phyloP scores from a whole-genome alignment of 2,329 filamentous ascomycete species.

The Atkinsonella texensis region DNA sequence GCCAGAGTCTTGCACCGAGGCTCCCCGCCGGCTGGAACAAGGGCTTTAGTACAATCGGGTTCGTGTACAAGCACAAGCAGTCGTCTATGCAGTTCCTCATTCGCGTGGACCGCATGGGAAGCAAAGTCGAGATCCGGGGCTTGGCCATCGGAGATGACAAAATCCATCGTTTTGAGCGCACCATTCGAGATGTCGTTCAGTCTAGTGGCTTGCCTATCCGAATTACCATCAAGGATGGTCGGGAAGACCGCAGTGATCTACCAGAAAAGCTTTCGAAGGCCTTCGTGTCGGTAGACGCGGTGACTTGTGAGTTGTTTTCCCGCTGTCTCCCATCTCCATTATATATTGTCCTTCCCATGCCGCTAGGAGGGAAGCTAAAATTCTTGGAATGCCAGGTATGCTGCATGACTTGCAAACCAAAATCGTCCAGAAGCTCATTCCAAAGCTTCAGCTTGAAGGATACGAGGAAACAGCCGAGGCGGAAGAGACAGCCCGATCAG shows the following conservation, averaged over 20 bases:
- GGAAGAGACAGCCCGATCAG: conserved; percentile 28
- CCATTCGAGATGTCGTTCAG: conserved; percentile 60
- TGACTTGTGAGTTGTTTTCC: conserved; percentile 31
- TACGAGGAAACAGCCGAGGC: conserved; percentile 51
- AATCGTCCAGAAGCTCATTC: conserved; percentile 75
- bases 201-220: conserved; percentile 42
- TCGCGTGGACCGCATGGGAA: conserved; percentile 70
- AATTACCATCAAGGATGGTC: conserved; percentile 32
- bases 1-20: conserved; percentile 44
- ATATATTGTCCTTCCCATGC: too few relatives aligned
- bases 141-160: conserved; percentile 70
- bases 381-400: conserved; percentile 35
- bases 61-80: conserved; percentile 77
- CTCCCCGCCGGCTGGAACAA: conserved; percentile 75
- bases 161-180: conserved; percentile 66
- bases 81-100: conserved; percentile 76
- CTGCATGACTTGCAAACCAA: conserved; percentile 61
- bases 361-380: too few relatives aligned
- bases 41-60: conserved; percentile 57
- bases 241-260: conserved; percentile 39
- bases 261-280: conserved; percentile 40
- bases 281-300: conserved; percentile 61
- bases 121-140: conserved; percentile 73
- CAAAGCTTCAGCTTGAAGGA: conserved; percentile 63
- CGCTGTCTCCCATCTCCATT: too few relatives aligned